phyloP scores from a whole-genome alignment of 129 eudicot genomes.

The Heracleum sosnowskyi region DNA sequence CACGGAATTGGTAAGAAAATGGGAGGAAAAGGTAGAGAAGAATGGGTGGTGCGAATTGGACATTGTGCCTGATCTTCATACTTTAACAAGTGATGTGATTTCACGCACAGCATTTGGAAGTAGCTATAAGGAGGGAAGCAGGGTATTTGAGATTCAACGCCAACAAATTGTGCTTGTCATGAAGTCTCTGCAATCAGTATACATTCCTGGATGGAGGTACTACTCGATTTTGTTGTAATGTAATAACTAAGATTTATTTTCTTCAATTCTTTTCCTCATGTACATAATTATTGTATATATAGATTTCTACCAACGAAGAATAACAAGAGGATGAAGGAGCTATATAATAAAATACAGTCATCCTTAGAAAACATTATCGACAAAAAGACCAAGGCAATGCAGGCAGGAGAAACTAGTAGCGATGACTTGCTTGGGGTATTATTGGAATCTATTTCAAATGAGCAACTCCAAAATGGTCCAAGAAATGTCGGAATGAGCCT shows the following conservation, averaged over 20 bases:
- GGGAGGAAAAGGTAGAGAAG: not conserved
- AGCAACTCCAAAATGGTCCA: not conserved
- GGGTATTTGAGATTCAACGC: constrained; percentile 9
- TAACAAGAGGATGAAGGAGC: constrained; percentile 4
- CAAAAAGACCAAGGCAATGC: not conserved
- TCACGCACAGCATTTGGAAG: constrained; percentile 27
- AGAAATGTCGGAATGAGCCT: not conserved
- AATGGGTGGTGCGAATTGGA: constrained; percentile 13
- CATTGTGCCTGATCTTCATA: constrained; percentile 9
- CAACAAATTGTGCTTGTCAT: constrained; percentile 8
- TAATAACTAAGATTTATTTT: not conserved
- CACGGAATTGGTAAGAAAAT: constrained; percentile 7
- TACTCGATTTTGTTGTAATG: not conserved
- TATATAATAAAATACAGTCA: not conserved
- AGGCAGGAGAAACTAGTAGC: not conserved
- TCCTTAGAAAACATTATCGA: not conserved
- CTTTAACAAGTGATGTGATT: constrained; percentile 17
- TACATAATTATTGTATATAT: not conserved
- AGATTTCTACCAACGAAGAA: constrained; percentile 7
- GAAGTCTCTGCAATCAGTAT: constrained; percentile 1
- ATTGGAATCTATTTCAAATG: constrained; percentile 5
- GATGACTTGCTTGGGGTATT: constrained; percentile 2
- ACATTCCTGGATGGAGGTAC: constrained; percentile 35
- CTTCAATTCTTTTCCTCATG: not conserved
- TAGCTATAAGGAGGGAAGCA: constrained; percentile 23